These are phyloP conservation scores for Turritis glabra DNA, from an alignment of 345 rosid genomes.

Conservation along the genomic window DNA sequence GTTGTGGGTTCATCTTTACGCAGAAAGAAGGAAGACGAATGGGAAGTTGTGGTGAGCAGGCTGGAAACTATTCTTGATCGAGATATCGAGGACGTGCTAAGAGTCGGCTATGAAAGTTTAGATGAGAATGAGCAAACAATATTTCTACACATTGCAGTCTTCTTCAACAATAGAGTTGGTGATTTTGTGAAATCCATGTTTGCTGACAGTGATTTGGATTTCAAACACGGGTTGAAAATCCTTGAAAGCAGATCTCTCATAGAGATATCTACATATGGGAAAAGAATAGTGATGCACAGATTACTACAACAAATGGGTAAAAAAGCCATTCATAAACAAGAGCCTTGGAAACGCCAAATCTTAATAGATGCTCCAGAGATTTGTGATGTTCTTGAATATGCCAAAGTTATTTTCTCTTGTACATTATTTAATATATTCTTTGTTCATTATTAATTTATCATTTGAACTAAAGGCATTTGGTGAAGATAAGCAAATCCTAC, in stretches of 20 bases:
- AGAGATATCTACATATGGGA: neutral
- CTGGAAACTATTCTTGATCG: neutral
- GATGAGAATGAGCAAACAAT: neutral
- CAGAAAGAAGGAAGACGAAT: neutral
- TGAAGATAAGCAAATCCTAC: neutral
- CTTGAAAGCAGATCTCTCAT: conserved; percentile 31
- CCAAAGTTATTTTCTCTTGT: conserved; percentile 4
- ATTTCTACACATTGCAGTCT: conserved; percentile 40
- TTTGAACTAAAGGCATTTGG: neutral
- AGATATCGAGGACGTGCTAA: neutral
- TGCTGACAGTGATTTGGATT: neutral
- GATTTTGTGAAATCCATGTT: conserved; percentile 1
- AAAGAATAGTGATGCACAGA: conserved; percentile 33
- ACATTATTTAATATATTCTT: neutral
- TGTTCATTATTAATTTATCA: neutral
- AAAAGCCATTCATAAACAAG: neutral
- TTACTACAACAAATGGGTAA: conserved; percentile 35
- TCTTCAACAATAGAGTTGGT: neutral
- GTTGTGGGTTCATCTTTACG: neutral
- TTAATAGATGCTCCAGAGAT: neutral
- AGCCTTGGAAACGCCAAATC: neutral
- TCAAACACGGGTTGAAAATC: neutral
- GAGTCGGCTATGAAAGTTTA: conserved; percentile 36
- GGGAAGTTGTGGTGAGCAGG: neutral
- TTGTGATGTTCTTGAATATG: conserved; percentile 4